These are phyloP conservation scores for Fusarium robinianum DNA, from an alignment of 2,329 filamentous ascomycete genomes.

Conservation along the genomic window DNA sequence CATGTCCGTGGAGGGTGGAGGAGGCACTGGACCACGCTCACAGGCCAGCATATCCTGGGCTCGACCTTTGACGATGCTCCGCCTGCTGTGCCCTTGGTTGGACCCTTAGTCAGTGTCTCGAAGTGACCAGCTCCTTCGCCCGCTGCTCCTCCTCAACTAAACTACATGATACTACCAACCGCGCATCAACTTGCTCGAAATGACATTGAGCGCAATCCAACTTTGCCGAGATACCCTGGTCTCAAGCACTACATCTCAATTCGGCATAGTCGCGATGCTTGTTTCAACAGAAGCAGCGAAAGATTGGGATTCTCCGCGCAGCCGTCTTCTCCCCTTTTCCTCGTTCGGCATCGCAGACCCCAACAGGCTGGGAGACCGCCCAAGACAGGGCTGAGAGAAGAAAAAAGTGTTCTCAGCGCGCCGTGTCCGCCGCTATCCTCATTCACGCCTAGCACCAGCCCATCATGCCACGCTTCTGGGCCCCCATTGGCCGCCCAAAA, in stretches of 20 bases:
- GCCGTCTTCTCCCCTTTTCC: conserved; percentile 13
- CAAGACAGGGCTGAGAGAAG: conserved; percentile 33
- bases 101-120: conserved; percentile 7
- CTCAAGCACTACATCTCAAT: conserved; percentile 9
- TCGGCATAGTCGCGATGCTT: conserved; percentile 16
- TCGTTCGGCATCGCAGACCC: no score
- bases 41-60: conserved; percentile 9
- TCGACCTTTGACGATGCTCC: conserved; percentile 4
- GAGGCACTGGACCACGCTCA: background rate
- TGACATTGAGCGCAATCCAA: background rate
- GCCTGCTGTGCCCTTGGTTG: background rate
- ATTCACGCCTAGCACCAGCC: conserved; percentile 12
- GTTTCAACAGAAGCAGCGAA: conserved; percentile 2
- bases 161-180: no score
- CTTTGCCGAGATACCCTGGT: conserved; percentile 7
- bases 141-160: no score
- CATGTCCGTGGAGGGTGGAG: background rate
- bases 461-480: conserved; percentile 7
- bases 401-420: conserved; percentile 6
- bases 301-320: conserved; percentile 7
- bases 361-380: no score
- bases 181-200: no score
- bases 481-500: conserved; percentile 21
- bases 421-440: conserved; percentile 15
- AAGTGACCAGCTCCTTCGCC: no score